Percentiles rank a stretch among this genome's conserved stretches.
Evolutionary conservation across 73 alveolate genomes (phyloP).

Genomic region (Paramecium bursaria): DNA sequence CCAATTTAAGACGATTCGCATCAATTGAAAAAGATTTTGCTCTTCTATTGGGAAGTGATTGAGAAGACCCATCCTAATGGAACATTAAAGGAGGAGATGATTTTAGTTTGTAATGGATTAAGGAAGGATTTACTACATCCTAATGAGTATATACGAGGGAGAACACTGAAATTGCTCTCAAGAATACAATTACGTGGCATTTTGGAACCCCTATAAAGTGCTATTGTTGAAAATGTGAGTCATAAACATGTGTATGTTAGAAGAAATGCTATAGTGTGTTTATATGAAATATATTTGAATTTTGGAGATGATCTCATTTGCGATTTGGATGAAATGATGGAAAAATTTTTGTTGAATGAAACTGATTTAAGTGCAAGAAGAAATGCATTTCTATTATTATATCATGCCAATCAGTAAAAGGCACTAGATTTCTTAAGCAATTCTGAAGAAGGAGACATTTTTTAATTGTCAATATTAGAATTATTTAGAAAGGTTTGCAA

Average conservation of each 20-base stretch:
- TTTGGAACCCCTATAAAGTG: slow-evolving; percentile 86
- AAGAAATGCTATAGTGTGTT: slow-evolving; percentile 96
- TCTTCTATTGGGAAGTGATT: slow-evolving; percentile 97
- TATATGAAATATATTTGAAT: slow-evolving; percentile 84
- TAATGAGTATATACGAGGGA: slow-evolving; percentile 95
- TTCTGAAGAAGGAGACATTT: slow-evolving; percentile 83
- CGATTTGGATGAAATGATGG: slow-evolving; percentile 90
- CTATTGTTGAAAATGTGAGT: slow-evolving; percentile 90
- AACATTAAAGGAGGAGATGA: slow-evolving; percentile 95
- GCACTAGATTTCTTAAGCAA: slow-evolving; percentile 81
- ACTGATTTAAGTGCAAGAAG: slow-evolving; percentile 96
- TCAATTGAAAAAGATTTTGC: slow-evolving; percentile 89
- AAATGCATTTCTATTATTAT: slow-evolving; percentile 93
- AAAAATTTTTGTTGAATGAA: slow-evolving; percentile 88
- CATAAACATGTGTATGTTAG: slow-evolving; percentile 97
- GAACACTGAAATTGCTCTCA: slow-evolving; percentile 93
- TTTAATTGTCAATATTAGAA: slow-evolving; percentile 82
- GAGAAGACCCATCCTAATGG: slow-evolving; percentile 97
- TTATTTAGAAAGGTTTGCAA: slow-evolving; percentile 84
- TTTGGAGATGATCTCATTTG: slow-evolving; percentile 93
- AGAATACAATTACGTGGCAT: slow-evolving; percentile 89
- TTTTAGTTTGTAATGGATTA: slow-evolving; percentile 95
- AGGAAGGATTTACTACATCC: slow-evolving; percentile 96
- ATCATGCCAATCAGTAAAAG: slow-evolving; percentile 78
- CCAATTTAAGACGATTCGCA: slow-evolving; percentile 87